phyloP scores from a whole-genome alignment of 1,139 yeast species.

The Zygosaccharomyces sapae region DNA sequence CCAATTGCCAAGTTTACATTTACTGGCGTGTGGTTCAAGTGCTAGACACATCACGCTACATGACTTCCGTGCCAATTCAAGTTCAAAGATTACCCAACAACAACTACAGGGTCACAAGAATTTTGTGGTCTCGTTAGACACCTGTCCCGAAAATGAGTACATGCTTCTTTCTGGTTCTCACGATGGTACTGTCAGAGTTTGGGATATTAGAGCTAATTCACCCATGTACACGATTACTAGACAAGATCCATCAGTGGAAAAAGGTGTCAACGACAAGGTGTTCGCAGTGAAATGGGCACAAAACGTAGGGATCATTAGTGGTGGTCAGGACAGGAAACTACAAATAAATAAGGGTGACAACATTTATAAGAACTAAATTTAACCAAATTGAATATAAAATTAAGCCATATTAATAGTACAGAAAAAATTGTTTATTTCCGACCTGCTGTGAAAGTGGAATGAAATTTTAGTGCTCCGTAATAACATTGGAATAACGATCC shows the following conservation, averaged over 20 bases:
- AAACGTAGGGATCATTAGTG: slow-evolving; percentile 76
- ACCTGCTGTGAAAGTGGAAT: slow-evolving; percentile 18
- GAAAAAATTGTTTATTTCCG: slow-evolving; percentile 3
- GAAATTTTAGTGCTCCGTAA: slow-evolving; percentile 56
- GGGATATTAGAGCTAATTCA: slow-evolving; percentile 91
- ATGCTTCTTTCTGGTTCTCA: slow-evolving; percentile 88
- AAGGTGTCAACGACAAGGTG: slow-evolving; percentile 52
- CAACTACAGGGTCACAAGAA: slow-evolving; percentile 88
- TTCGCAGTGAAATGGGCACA: slow-evolving; percentile 87
- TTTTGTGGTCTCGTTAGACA: slow-evolving; percentile 75
- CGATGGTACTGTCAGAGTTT: slow-evolving; percentile 90
- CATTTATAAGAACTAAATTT: slow-evolving; percentile 24
- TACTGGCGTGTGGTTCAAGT: slow-evolving; percentile 88
- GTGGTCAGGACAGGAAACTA: slow-evolving; percentile 89
- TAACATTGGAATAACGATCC: slow-evolving; percentile 72
- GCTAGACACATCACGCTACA: slow-evolving; percentile 92
- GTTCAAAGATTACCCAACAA: slow-evolving; percentile 50
- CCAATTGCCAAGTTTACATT: slow-evolving; percentile 58
- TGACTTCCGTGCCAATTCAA: slow-evolving; percentile 69
- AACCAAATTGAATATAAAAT: background rate
- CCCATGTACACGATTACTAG: slow-evolving; percentile 84
- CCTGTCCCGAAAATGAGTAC: slow-evolving; percentile 70
- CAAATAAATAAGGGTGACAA: slow-evolving; percentile 68
- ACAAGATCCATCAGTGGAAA: slow-evolving; percentile 43
- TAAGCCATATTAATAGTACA: background rate